Conservation (phyloP, 2,329 filamentous ascomycete species). For the Paecilomyces fulvus region DNA sequence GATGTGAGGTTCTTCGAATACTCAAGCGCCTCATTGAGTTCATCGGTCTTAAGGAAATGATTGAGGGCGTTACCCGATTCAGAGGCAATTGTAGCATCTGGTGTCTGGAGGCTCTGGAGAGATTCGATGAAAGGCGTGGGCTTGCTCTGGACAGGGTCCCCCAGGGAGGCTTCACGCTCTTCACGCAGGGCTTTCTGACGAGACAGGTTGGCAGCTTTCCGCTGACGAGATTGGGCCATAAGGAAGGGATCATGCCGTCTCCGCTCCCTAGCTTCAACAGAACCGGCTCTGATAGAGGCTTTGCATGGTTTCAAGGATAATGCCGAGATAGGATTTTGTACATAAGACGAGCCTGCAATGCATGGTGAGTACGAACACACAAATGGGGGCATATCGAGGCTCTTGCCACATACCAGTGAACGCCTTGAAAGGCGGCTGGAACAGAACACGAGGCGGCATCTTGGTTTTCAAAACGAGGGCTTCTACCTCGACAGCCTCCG, state of each 20-base stretch:
- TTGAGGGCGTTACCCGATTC: conserved; percentile 50
- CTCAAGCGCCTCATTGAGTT: conserved; percentile 58
- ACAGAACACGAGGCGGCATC: conserved; percentile 62
- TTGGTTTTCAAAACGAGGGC: conserved; percentile 17
- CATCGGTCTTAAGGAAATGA: conserved; percentile 61
- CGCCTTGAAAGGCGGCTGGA: conserved; percentile 51
- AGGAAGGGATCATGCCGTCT: conserved; percentile 72
- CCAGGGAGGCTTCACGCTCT: conserved; percentile 56
- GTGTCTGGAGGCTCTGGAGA: conserved; percentile 52
- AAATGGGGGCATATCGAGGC: background rate
- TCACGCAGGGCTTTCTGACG: conserved; percentile 62
- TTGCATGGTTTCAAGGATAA: conserved; percentile 46
- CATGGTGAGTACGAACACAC: background rate
- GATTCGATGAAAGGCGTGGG: conserved; percentile 77
- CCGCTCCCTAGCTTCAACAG: conserved; percentile 55
- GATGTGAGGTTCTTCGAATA: conserved; percentile 57
- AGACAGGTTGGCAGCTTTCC: conserved; percentile 73
- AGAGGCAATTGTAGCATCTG: conserved; percentile 7
- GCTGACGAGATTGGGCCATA: conserved; percentile 69
- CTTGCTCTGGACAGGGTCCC: conserved; percentile 71
- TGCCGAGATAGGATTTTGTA: conserved; percentile 38
- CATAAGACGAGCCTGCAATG: conserved; percentile 19
- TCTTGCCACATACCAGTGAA: conserved; percentile 48
- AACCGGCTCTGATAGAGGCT: conserved; percentile 55
- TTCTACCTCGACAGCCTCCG: conserved; percentile 6